These are phyloP conservation scores for Piper longum DNA, from an alignment of 164 flowering plant genomes.

Conservation along the genomic window DNA sequence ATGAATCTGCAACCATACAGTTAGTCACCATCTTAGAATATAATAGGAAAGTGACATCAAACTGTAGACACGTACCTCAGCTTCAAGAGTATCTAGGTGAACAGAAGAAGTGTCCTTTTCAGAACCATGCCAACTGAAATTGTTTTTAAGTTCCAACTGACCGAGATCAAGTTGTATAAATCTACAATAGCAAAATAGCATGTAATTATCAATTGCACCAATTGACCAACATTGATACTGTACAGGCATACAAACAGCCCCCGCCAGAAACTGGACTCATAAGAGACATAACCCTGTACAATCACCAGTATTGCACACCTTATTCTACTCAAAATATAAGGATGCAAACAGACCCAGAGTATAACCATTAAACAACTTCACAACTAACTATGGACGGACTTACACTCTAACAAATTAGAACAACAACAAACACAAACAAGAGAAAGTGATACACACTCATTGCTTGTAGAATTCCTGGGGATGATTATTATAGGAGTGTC, in stretches of 20 bases:
- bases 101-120: slow-evolving; percentile 87
- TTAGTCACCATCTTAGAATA: not conserved
- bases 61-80: slow-evolving; percentile 43
- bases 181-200: slow-evolving; percentile 20
- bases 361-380: too few species aligned
- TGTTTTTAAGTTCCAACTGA: slow-evolving; percentile 59
- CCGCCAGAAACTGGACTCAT: too few species aligned
- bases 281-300: not conserved
- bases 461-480: slow-evolving; percentile 70
- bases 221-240: too few species aligned
- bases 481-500: slow-evolving; percentile 88
- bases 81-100: slow-evolving; percentile 85
- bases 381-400: too few species aligned
- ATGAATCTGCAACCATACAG: slow-evolving; percentile 41
- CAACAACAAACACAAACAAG: not conserved
- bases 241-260: too few species aligned
- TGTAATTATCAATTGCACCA: too few species aligned
- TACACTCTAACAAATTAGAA: too few species aligned
- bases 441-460: slow-evolving; percentile 50
- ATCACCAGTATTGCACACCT: not conserved
- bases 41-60: not conserved
- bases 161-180: slow-evolving; percentile 94
- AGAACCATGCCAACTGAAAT: slow-evolving; percentile 78
- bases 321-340: too few species aligned
- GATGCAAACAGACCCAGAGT: too few species aligned